Conservation (phyloP, 306 rosid genomes). For the Castanea mollissima region DNA sequence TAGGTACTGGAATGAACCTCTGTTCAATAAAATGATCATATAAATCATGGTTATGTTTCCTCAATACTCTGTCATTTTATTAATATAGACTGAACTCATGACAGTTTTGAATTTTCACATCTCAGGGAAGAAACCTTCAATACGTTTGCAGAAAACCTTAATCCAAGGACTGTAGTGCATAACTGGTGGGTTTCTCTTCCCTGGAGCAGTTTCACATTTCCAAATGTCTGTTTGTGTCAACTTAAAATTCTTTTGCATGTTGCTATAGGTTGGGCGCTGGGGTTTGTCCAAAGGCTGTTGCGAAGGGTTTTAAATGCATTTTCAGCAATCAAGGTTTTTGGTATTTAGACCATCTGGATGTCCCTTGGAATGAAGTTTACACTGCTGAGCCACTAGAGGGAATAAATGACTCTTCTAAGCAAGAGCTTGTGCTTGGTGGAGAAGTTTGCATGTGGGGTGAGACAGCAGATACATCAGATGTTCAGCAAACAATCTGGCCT, state of each 20-base stretch:
- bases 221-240: constrained; percentile 16
- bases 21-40: too few relatives aligned
- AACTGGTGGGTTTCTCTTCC: constrained; percentile 68
- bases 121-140: constrained; percentile 97
- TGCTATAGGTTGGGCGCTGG: constrained; percentile 74
- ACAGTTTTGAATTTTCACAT: constrained; percentile 21
- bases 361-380: constrained; percentile 73
- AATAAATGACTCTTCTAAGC: constrained; percentile 48
- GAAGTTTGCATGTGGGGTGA: constrained; percentile 99
- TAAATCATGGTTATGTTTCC: constrained; percentile 9
- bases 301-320: constrained; percentile 87
- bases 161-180: constrained; percentile 83
- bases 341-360: constrained; percentile 97
- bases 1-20: too few relatives aligned
- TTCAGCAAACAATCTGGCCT: constrained; percentile 97
- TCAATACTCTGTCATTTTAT: constrained; percentile 6
- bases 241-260: background rate
- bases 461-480: constrained; percentile 76
- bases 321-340: constrained; percentile 94
- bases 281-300: constrained; percentile 84
- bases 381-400: constrained; percentile 85
- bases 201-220: constrained; percentile 5
- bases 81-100: constrained; percentile 8
- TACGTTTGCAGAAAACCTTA: constrained; percentile 65
- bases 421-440: constrained; percentile 87